Evolutionary conservation across 2,329 filamentous ascomycete genomes (phyloP).

Genomic region (Pseudogymnoascus sp.): DNA sequence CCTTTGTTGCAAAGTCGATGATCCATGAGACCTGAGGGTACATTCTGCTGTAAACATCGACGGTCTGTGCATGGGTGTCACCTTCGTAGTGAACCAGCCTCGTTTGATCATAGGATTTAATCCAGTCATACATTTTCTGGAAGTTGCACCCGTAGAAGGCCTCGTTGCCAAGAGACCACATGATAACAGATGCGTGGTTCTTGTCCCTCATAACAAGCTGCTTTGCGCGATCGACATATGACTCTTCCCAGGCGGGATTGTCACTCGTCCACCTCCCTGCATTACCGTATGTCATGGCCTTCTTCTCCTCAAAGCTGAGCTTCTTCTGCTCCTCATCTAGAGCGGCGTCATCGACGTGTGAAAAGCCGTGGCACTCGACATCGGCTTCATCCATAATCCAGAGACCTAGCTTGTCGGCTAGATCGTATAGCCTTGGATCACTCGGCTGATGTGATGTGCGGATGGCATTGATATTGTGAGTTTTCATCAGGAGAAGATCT

Average conservation of each 20-base stretch:
- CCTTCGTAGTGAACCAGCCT: constrained; percentile 12
- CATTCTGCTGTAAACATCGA: constrained; percentile 12
- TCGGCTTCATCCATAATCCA: constrained; percentile 48
- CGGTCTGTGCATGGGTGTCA: not conserved
- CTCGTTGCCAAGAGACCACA: constrained; percentile 51
- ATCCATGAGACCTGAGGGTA: constrained; percentile 4
- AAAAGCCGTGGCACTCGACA: constrained; percentile 42
- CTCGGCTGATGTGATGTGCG: constrained; percentile 61
- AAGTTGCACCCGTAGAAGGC: constrained; percentile 48
- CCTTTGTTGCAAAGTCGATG: constrained; percentile 8
- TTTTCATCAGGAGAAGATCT: constrained; percentile 49
- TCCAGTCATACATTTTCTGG: constrained; percentile 39
- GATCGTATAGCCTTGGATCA: constrained; percentile 49
- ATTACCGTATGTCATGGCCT: constrained; percentile 31
- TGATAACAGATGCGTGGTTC: constrained; percentile 45
- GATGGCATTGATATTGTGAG: constrained; percentile 61
- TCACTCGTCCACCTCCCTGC: constrained; percentile 38
- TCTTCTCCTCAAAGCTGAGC: constrained; percentile 36
- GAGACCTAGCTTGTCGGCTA: constrained; percentile 55
- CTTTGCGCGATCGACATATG: constrained; percentile 46
- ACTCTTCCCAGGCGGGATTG: constrained; percentile 38
- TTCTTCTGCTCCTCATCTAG: constrained; percentile 9
- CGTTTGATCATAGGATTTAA: constrained; percentile 5
- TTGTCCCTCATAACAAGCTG: constrained; percentile 47
- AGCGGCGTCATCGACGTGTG: constrained; percentile 8